phyloP scores from a whole-genome alignment of 225 moss, liverwort and hornwort species.

The Ulota crispa region DNA sequence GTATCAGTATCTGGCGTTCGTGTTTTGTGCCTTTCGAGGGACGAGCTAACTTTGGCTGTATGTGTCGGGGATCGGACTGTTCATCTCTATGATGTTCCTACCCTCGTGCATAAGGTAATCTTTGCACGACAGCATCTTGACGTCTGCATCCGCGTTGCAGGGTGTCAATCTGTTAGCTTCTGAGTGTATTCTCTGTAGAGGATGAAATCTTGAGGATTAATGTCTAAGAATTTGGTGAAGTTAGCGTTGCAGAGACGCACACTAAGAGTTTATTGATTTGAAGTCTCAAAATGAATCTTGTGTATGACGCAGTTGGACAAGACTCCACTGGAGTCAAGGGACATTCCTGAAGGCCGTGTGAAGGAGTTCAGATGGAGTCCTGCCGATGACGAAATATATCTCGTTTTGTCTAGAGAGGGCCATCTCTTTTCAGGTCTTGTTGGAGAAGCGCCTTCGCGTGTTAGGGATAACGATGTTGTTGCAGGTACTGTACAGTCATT shows the following conservation, averaged over 20 bases:
- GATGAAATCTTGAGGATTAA: neutral
- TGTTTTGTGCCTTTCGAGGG: conserved; percentile 68
- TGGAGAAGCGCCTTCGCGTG: conserved; percentile 57
- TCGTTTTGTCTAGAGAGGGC: conserved; percentile 66
- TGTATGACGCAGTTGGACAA: conserved; percentile 58
- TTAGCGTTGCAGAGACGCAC: conserved; percentile 4
- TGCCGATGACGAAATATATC: conserved; percentile 55
- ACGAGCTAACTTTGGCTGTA: conserved; percentile 84
- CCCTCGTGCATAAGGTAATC: conserved; percentile 77
- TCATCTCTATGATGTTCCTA: conserved; percentile 71
- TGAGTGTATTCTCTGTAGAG: neutral
- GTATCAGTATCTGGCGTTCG: conserved; percentile 57
- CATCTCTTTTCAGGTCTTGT: conserved; percentile 66
- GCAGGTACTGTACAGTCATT: conserved; percentile 54
- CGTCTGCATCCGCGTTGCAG: neutral
- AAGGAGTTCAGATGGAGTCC: conserved; percentile 94
- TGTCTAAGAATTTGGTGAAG: conserved; percentile 2
- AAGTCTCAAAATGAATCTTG: conserved; percentile 15
- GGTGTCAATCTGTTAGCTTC: neutral
- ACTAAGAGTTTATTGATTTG: neutral
- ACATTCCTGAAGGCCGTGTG: conserved; percentile 49
- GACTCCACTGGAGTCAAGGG: conserved; percentile 59
- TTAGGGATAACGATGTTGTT: conserved; percentile 58
- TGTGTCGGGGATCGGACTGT: conserved; percentile 61
- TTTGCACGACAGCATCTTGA: conserved; percentile 3